Evolutionary conservation across 2,329 filamentous ascomycete species (phyloP).

Genomic region (Xylaria sp.): DNA sequence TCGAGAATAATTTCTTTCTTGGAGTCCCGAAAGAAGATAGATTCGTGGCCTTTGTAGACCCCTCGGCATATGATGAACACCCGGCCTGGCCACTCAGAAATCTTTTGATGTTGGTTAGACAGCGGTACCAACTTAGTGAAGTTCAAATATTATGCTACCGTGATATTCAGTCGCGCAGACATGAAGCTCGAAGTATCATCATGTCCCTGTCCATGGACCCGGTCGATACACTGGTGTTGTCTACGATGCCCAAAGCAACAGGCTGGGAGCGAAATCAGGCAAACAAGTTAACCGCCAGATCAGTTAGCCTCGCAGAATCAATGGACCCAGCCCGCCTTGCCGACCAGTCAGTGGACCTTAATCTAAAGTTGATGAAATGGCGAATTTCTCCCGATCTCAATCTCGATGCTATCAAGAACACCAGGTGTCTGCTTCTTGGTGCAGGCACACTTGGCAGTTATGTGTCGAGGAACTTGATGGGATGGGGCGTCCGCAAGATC

Average conservation of each 20-base stretch:
- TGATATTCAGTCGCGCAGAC: slow-evolving; percentile 79
- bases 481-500: slow-evolving; percentile 94
- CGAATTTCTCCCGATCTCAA: slow-evolving; percentile 89
- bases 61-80: slow-evolving; percentile 86
- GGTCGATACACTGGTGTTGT: slow-evolving; percentile 55
- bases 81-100: slow-evolving; percentile 96
- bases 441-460: slow-evolving; percentile 95
- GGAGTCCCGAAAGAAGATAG: slow-evolving; percentile 75
- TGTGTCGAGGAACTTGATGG: slow-evolving; percentile 89
- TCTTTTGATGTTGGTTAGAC: slow-evolving; percentile 82
- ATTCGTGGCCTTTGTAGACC: slow-evolving; percentile 89
- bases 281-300: slow-evolving; percentile 80
- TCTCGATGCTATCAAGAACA: slow-evolving; percentile 87
- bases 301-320: slow-evolving; percentile 87
- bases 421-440: slow-evolving; percentile 88
- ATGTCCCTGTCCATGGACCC: slow-evolving; percentile 70
- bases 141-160: slow-evolving; percentile 91
- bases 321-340: slow-evolving; percentile 91
- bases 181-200: slow-evolving; percentile 84
- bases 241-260: slow-evolving; percentile 84
- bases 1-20: slow-evolving; percentile 89
- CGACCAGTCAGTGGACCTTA: slow-evolving; percentile 94
- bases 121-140: slow-evolving; percentile 79
- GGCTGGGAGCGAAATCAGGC: slow-evolving; percentile 90
- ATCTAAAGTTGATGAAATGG: slow-evolving; percentile 99